Conservation (phyloP, 768 basidiomycete genomes). For the Kwoniella heveanensis region DNA sequence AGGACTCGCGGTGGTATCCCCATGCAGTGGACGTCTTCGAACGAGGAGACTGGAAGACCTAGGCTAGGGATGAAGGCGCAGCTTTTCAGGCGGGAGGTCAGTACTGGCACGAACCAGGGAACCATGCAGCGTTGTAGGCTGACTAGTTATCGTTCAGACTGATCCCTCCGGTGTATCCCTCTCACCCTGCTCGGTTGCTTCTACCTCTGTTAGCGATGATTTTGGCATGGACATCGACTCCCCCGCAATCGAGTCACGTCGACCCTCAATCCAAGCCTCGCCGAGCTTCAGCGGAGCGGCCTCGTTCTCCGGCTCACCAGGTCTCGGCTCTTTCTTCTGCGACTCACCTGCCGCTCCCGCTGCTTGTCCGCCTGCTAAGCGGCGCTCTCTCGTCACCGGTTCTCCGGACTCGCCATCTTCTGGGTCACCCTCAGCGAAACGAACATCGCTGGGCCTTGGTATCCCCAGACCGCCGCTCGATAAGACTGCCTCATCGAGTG, state of each 20-base stretch:
- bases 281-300: constrained; percentile 28
- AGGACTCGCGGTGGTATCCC: constrained; percentile 31
- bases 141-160: constrained; percentile 28
- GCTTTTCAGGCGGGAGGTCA: constrained; percentile 42
- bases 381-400: constrained; percentile 39
- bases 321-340: constrained; percentile 51
- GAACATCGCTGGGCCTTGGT: constrained; percentile 36
- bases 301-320: constrained; percentile 40
- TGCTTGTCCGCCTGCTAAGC: constrained; percentile 31
- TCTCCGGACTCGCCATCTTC: constrained; percentile 50
- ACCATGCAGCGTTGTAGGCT: neutral
- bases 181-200: constrained; percentile 23
- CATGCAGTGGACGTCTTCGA: constrained; percentile 47
- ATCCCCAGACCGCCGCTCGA: constrained; percentile 28
- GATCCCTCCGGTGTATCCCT: constrained; percentile 26
- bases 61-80: constrained; percentile 36
- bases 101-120: constrained; percentile 6
- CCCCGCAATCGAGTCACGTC: constrained; percentile 27
- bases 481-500: constrained; percentile 42
- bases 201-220: constrained; percentile 28
- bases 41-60: constrained; percentile 37
- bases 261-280: constrained; percentile 26
- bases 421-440: constrained; percentile 49
- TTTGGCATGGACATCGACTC: constrained; percentile 50
- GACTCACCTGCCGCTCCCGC: constrained; percentile 47